phyloP scores from a whole-genome alignment of 2,329 filamentous ascomycete genomes.

The Fusarium brachygibbosum region DNA sequence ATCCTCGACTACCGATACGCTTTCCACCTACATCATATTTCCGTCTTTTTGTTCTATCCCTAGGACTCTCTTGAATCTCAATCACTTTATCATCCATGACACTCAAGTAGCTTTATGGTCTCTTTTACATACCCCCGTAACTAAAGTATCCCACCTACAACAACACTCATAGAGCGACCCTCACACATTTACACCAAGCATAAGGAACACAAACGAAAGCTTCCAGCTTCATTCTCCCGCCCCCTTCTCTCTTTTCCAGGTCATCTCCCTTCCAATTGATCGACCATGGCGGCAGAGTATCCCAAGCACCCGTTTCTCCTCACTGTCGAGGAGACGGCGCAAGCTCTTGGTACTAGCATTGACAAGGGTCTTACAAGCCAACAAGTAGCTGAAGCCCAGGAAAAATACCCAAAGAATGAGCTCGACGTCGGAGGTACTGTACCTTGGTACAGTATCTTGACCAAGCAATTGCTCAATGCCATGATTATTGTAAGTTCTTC shows the following conservation, averaged over 20 bases:
- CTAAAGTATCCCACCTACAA: slow-evolving; percentile 2
- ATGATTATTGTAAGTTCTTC: slow-evolving; percentile 75
- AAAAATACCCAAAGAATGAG: slow-evolving; percentile 76
- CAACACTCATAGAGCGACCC: slow-evolving; percentile 5
- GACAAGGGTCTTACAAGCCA: slow-evolving; percentile 75
- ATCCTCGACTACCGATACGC: slow-evolving; percentile 16
- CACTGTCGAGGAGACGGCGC: slow-evolving; percentile 71
- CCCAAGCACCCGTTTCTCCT: slow-evolving; percentile 72
- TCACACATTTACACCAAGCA: background rate
- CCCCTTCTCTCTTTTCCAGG: slow-evolving; percentile 9
- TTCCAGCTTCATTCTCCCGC: background rate
- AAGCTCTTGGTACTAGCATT: slow-evolving; percentile 71
- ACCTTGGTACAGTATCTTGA: slow-evolving; percentile 77
- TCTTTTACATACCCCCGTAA: slow-evolving; percentile 8
- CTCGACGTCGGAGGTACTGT: slow-evolving; percentile 77
- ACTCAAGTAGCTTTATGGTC: slow-evolving; percentile 31
- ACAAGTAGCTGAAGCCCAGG: slow-evolving; percentile 70
- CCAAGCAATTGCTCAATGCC: slow-evolving; percentile 81
- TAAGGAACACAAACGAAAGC: slow-evolving; percentile 21
- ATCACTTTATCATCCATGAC: slow-evolving; percentile 28
- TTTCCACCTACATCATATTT: slow-evolving; percentile 5
- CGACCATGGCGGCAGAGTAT: slow-evolving; percentile 62
- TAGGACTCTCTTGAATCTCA: too few species aligned
- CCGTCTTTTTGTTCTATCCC: background rate
- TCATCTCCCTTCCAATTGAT: slow-evolving; percentile 16